phyloP scores from a whole-genome alignment of 2,329 filamentous ascomycete species.

The Stromatinia cepivora region DNA sequence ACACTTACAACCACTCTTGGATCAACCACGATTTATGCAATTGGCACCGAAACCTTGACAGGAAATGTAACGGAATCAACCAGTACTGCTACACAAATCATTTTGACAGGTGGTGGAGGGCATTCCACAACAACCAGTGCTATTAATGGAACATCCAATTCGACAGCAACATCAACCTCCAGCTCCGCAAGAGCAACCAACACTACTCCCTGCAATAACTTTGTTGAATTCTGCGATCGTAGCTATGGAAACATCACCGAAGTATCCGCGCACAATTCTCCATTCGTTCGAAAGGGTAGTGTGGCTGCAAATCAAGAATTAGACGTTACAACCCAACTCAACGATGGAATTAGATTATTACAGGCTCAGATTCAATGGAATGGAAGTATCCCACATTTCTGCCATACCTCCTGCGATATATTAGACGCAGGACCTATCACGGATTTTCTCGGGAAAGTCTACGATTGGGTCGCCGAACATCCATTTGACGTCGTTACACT shows the following conservation, averaged over 20 bases:
- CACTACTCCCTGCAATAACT: slow-evolving; percentile 77
- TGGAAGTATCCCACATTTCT: slow-evolving; percentile 69
- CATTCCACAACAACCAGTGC: slow-evolving; percentile 39
- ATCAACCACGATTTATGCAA: slow-evolving; percentile 36
- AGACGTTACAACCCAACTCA: slow-evolving; percentile 67
- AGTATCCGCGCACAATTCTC: slow-evolving; percentile 78
- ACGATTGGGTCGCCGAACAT: slow-evolving; percentile 70
- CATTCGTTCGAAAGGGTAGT: slow-evolving; percentile 70
- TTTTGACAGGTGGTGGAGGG: slow-evolving; percentile 42
- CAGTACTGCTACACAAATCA: slow-evolving; percentile 40
- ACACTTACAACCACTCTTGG: slow-evolving; percentile 36
- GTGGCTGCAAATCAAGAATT: slow-evolving; percentile 74
- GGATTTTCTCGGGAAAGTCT: slow-evolving; percentile 68
- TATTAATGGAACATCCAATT: slow-evolving; percentile 51
- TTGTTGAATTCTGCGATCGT: slow-evolving; percentile 72
- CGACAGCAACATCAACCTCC: slow-evolving; percentile 49
- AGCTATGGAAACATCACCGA: slow-evolving; percentile 81
- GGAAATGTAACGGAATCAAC: slow-evolving; percentile 36
- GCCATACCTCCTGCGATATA: slow-evolving; percentile 80
- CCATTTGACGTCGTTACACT: slow-evolving; percentile 89
- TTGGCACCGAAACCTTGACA: slow-evolving; percentile 26
- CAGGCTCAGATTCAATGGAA: slow-evolving; percentile 65
- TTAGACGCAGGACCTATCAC: slow-evolving; percentile 79
- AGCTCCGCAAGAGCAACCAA: slow-evolving; percentile 56
- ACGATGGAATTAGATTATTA: slow-evolving; percentile 71